phyloP scores from a whole-genome alignment of 306 rosid genomes.

The Vicia sativa region DNA sequence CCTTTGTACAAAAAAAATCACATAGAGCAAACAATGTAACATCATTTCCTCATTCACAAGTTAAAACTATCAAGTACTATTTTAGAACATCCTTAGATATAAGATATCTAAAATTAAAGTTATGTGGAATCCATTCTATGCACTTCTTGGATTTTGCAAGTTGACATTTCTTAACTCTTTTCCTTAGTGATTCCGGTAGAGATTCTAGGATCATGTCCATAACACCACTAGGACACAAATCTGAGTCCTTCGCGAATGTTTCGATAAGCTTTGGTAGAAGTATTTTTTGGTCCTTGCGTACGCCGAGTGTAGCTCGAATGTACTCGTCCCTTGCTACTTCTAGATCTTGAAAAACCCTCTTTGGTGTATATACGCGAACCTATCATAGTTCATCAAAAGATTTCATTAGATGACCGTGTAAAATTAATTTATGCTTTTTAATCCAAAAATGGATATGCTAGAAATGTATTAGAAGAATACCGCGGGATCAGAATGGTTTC shows the following conservation, averaged over 20 bases:
- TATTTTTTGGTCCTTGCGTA: constrained; percentile 73
- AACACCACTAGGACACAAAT: constrained; percentile 58
- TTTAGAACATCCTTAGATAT: constrained; percentile 77
- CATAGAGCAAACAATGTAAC: constrained; percentile 22
- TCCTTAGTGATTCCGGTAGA: constrained; percentile 74
- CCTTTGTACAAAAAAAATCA: constrained; percentile 63
- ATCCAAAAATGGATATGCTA: not conserved
- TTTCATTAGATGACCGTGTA: not conserved
- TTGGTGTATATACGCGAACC: constrained; percentile 81
- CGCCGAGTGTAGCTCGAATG: constrained; percentile 78
- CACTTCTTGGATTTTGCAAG: constrained; percentile 62
- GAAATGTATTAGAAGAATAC: constrained; percentile 45
- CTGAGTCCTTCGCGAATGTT: constrained; percentile 71
- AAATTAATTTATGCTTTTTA: not conserved
- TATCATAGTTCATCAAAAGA: constrained; percentile 35
- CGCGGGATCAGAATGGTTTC: constrained; percentile 97
- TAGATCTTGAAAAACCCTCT: constrained; percentile 69
- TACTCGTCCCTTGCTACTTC: constrained; percentile 80
- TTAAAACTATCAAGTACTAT: constrained; percentile 35
- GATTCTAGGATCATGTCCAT: constrained; percentile 74
- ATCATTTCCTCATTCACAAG: not conserved
- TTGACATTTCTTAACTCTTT: constrained; percentile 61
- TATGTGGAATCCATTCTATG: constrained; percentile 84
- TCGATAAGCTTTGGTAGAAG: constrained; percentile 82
- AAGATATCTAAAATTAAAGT: constrained; percentile 80